Base-by-base conservation (phyloP, 305 asterid species). In the Fraxinus baroniana region DNA sequence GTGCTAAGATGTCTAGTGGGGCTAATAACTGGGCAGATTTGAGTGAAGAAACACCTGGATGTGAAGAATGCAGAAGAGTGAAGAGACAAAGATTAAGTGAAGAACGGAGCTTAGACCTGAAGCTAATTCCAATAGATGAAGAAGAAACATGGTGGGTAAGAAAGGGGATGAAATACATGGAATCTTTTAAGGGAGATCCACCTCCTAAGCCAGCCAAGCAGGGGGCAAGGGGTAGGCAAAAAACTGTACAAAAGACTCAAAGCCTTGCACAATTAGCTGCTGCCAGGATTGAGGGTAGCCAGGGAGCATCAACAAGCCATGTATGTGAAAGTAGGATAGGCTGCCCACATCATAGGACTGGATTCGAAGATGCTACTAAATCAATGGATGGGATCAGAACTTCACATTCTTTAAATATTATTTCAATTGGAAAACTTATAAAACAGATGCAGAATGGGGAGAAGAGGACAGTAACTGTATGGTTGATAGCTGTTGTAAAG, bases 221-320 rank as follows among this genome's bases (percentile, higher is more conserved):
- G 86, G 87, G 91, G 30, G 83, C 97, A 66, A 95, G 96, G 86
- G 93, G 94, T 83, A 88, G 98, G 91, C 97, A 91, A 86, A 97
- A 97, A 84, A 84, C 92, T 89, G 98, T 88, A 73, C 96, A 98
- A 70, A 97, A 95, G 90, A 97, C 97, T 70, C 97, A 91, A 77
- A 95, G 97, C 87, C 98, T 97, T 85, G 98, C 98, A 28, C 98
- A 97, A 76, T 88, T 97, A 84, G 98, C 97, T 78, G 93, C 96
- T 84, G 93, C 97, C 74, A 94, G 99, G 83, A 94, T 97, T 88
- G 99, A 93, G 88, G 92, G 98, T 85, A 97, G 99, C 85, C 98
- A 92, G 83, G 98, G 99, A 80, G 98, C 99, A 82, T 95, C 99
- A 33, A 90, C 98, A 2, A 97, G 99, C 86, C 98, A 97, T 91